Evolutionary conservation across 441 rosid genomes (phyloP).

Genomic region (Mallotus repandus): DNA sequence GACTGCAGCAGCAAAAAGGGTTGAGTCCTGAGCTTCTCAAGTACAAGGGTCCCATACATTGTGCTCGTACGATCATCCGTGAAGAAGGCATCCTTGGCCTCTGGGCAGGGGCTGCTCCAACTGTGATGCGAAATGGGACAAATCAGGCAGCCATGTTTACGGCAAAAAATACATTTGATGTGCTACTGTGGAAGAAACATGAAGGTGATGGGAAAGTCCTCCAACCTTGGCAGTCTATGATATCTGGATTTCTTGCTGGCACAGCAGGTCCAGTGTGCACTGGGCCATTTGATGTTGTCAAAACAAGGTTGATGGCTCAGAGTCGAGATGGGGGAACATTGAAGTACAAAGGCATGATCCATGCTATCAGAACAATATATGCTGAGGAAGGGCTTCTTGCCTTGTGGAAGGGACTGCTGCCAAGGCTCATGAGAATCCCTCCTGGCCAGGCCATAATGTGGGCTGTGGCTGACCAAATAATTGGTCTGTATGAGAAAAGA

Average conservation of each 20-base stretch:
- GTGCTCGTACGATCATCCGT: constrained; percentile 61
- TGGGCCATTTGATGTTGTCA: constrained; percentile 94
- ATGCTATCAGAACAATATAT: constrained; percentile 76
- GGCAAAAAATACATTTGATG: constrained; percentile 80
- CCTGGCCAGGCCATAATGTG: constrained; percentile 26
- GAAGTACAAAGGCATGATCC: constrained; percentile 89
- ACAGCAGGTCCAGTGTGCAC: constrained; percentile 92
- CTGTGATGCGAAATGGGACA: constrained; percentile 95
- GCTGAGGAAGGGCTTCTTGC: constrained; percentile 79
- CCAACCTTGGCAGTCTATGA: constrained; percentile 96
- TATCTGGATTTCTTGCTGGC: constrained; percentile 93
- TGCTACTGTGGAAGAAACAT: constrained; percentile 81
- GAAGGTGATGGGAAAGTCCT: constrained; percentile 88
- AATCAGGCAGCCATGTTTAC: constrained; percentile 98
- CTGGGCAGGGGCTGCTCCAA: constrained; percentile 97
- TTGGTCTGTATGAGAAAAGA: constrained; percentile 20
- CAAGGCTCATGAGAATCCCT: constrained; percentile 88
- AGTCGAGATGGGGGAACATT: constrained; percentile 52
- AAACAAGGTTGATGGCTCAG: constrained; percentile 95
- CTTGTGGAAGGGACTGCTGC: constrained; percentile 90
- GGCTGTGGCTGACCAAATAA: constrained; percentile 23
- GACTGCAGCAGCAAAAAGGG: constrained; percentile 90
- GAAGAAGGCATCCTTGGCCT: constrained; percentile 80
- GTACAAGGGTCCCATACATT: constrained; percentile 92
- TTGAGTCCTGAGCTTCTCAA: constrained; percentile 67